Base-by-base conservation (phyloP, 106 monocot genomes). In the Cymbidium sinense region DNA sequence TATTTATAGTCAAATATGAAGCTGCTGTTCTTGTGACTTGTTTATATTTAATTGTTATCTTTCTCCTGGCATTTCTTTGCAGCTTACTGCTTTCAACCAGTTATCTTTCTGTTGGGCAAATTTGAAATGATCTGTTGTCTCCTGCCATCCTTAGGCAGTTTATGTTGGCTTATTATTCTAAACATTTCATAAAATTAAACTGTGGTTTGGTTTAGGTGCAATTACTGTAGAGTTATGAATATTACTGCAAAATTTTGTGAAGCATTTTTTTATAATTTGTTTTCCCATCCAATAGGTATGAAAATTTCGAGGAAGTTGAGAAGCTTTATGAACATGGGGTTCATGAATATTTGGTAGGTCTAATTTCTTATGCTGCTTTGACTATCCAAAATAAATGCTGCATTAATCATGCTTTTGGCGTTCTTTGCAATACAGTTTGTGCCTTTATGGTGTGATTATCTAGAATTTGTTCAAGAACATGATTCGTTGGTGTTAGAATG, bases 291-390 rank as follows among this genome's bases (percentile, higher is more conserved):
- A 77, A 25, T 79, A 98, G 96, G 73, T 44, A 79, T 80, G 96
- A 91, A 90, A 86, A 74, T 78, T 82, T 90, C 72, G 44, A 81
- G 50, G 82, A 84, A 67, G 82, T 95, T 61, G 90, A 90, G 70
- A 85, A 86, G 36, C 87, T 99, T 67, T 98, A 90, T 81, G 98
- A 98, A 78, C 90, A 90, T 64, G 92, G 88, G 23, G 87, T 99
- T 34, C 82, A 87, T 61, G 98, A 94, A 79, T 99, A 99, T 86
- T 83, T 99, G 94, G 98, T 99, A 90, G 44, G 81, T 77, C 55
- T 79, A 19, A 31, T 10, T 83, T 52, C 7, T 75, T 12, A 36
- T 17, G 72, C 77, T 77, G 41, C 11, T 76, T 28, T 29, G 67
- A 74, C 6, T 71, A 34, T 55, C 23, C 51, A 75, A 6, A 7